Percentiles rank a stretch among this genome's conserved stretches.
phyloP scores from a whole-genome alignment of 192 early-diverging fungal genomes.

The Podila epicladia region DNA sequence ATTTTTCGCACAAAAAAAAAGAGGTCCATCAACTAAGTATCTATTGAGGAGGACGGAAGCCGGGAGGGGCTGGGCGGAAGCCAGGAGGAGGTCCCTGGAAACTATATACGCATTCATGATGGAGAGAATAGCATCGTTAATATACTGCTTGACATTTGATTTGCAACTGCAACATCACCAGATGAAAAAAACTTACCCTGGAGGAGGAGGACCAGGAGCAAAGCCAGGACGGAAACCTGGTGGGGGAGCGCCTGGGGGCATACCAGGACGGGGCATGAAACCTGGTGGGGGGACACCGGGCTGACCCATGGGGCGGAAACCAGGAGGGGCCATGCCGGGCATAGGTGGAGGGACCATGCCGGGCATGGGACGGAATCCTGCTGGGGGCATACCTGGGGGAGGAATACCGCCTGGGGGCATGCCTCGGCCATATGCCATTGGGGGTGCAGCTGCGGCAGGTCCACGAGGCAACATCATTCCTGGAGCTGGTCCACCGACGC shows the following conservation, averaged over 20 bases:
- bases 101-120: slow-evolving; percentile 4
- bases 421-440: slow-evolving; percentile 79
- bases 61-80: slow-evolving; percentile 43
- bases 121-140: too few relatives aligned
- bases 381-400: slow-evolving; percentile 62
- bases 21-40: background rate
- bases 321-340: slow-evolving; percentile 59
- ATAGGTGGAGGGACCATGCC: slow-evolving; percentile 68
- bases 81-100: slow-evolving; percentile 41
- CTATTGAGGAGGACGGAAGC: slow-evolving; percentile 41
- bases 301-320: slow-evolving; percentile 60
- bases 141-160: too few relatives aligned
- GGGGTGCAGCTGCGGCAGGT: slow-evolving; percentile 72
- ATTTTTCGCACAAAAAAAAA: too few relatives aligned
- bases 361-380: slow-evolving; percentile 64
- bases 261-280: slow-evolving; percentile 60
- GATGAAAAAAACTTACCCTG: slow-evolving; percentile 28
- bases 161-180: too few relatives aligned
- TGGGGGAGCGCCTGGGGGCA: slow-evolving; percentile 52
- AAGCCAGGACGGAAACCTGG: slow-evolving; percentile 57
- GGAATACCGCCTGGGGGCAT: slow-evolving; percentile 67
- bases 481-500: slow-evolving; percentile 93
- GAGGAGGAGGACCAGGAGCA: slow-evolving; percentile 53
- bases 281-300: slow-evolving; percentile 68
- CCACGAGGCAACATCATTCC: slow-evolving; percentile 89